phyloP scores from a whole-genome alignment of 2,329 filamentous ascomycete genomes.

The Fusarium avenaceum region DNA sequence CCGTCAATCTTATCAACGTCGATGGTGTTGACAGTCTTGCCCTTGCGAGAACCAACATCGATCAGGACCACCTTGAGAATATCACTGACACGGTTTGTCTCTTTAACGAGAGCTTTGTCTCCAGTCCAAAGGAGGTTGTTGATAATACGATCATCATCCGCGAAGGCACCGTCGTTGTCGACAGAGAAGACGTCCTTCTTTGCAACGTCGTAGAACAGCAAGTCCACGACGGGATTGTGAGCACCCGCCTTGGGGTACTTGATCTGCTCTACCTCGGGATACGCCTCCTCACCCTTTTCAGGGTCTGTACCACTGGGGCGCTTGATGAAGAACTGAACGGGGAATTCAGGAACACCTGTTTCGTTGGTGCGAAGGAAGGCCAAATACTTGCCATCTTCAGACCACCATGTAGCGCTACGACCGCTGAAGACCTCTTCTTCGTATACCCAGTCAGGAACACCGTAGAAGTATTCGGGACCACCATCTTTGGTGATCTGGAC shows the following conservation, averaged over 20 bases:
- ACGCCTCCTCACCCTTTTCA: slow-evolving; percentile 79
- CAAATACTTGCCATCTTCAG: slow-evolving; percentile 86
- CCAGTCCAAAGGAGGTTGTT: slow-evolving; percentile 95
- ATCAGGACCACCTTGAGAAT: slow-evolving; percentile 88
- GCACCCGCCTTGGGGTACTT: slow-evolving; percentile 98
- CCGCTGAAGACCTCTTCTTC: slow-evolving; percentile 76
- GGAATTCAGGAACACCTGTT: slow-evolving; percentile 89
- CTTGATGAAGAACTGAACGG: slow-evolving; percentile 92
- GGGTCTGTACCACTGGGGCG: slow-evolving; percentile 82
- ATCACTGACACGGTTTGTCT: slow-evolving; percentile 95
- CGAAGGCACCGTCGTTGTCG: slow-evolving; percentile 80
- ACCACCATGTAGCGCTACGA: slow-evolving; percentile 95
- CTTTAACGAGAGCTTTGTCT: slow-evolving; percentile 84
- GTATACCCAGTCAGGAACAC: slow-evolving; percentile 97
- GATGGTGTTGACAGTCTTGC: slow-evolving; percentile 82
- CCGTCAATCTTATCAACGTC: slow-evolving; percentile 90
- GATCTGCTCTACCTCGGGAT: slow-evolving; percentile 90
- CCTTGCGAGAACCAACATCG: slow-evolving; percentile 79
- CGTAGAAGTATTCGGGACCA: slow-evolving; percentile 90
- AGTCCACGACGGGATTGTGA: slow-evolving; percentile 89
- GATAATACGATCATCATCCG: slow-evolving; percentile 86
- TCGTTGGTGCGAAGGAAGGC: slow-evolving; percentile 96
- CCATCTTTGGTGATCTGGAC: slow-evolving; percentile 87
- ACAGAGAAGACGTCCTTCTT: slow-evolving; percentile 85
- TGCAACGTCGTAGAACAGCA: slow-evolving; percentile 88